A percentile compares a stretch with the other conserved stretches of the same genome.
Evolutionary conservation across 2,329 filamentous ascomycete genomes (phyloP).

Genomic region (Ascochyta fabae): DNA sequence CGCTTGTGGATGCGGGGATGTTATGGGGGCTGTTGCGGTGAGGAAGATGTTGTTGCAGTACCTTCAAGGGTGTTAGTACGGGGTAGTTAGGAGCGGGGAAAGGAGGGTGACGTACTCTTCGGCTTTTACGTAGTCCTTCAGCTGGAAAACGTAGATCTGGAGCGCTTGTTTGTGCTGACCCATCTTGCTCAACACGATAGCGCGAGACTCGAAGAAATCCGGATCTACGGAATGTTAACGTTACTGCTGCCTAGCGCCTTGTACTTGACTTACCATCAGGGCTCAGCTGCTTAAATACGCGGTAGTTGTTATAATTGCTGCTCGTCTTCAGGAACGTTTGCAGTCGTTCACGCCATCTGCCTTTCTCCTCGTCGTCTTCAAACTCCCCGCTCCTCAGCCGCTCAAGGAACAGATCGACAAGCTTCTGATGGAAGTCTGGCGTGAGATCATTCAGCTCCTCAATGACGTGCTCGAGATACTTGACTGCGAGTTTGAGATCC

Average conservation of each 20-base stretch:
- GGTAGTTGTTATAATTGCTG: constrained; percentile 78
- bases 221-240: constrained; percentile 63
- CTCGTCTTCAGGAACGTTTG: constrained; percentile 78
- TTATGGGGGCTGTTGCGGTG: constrained; percentile 45
- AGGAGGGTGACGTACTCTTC: constrained; percentile 71
- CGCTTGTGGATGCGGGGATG: constrained; percentile 42
- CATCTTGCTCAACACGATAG: constrained; percentile 93
- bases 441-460: constrained; percentile 83
- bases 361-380: constrained; percentile 42
- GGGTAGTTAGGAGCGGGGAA: neutral
- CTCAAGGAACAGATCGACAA: constrained; percentile 75
- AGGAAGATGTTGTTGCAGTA: constrained; percentile 88
- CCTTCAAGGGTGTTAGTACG: constrained; percentile 52
- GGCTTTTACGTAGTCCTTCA: constrained; percentile 84
- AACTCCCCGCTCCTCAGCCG: constrained; percentile 53
- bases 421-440: constrained; percentile 83
- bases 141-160: constrained; percentile 97
- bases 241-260: neutral
- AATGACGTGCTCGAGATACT: constrained; percentile 90
- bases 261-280: constrained; percentile 68
- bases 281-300: constrained; percentile 78
- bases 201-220: constrained; percentile 85
- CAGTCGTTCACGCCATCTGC: constrained; percentile 67
- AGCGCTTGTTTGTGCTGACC: constrained; percentile 92
- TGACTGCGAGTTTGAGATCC: constrained; percentile 73